Evolutionary conservation across 495 filamentous ascomycete genomes (phyloP).

Genomic region (Monascus purpureus): DNA sequence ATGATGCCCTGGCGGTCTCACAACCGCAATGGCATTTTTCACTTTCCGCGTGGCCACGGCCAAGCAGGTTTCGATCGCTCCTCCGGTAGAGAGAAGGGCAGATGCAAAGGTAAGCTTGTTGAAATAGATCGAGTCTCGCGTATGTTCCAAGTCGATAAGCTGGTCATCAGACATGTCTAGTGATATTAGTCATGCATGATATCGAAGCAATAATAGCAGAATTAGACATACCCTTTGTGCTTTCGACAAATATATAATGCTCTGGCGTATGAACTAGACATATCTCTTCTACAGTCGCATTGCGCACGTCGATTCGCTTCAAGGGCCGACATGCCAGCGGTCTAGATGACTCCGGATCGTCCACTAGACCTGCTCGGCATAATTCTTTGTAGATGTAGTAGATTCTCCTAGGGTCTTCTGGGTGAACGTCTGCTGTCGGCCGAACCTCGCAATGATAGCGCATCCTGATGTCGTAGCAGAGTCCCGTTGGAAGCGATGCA

Average conservation of each 20-base stretch:
- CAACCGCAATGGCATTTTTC: constrained; percentile 89
- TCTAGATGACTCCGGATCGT: constrained; percentile 34
- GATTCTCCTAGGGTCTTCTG: constrained; percentile 86
- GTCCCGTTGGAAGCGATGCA: constrained; percentile 47
- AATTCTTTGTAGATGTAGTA: constrained; percentile 79
- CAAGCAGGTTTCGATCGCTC: constrained; percentile 86
- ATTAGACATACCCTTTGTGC: constrained; percentile 32
- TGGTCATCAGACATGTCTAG: constrained; percentile 42
- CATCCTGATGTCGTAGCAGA: constrained; percentile 90
- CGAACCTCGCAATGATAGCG: constrained; percentile 76
- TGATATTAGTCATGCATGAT: constrained; percentile 2
- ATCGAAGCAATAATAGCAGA: constrained; percentile 4
- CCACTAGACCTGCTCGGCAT: constrained; percentile 60
- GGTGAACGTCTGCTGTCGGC: constrained; percentile 59
- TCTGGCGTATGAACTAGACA: constrained; percentile 55
- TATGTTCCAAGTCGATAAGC: constrained; percentile 48
- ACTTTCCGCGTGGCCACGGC: constrained; percentile 65
- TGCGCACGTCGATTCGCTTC: constrained; percentile 58
- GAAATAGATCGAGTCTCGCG: constrained; percentile 79
- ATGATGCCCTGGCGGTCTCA: constrained; percentile 90
- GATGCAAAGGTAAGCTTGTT: constrained; percentile 69
- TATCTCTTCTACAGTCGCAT: constrained; percentile 65
- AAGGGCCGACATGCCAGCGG: constrained; percentile 46
- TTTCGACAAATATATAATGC: constrained; percentile 66
- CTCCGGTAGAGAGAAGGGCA: constrained; percentile 74